Conservation (phyloP, 2,329 filamentous ascomycete genomes). For the Alternaria postmessia region DNA sequence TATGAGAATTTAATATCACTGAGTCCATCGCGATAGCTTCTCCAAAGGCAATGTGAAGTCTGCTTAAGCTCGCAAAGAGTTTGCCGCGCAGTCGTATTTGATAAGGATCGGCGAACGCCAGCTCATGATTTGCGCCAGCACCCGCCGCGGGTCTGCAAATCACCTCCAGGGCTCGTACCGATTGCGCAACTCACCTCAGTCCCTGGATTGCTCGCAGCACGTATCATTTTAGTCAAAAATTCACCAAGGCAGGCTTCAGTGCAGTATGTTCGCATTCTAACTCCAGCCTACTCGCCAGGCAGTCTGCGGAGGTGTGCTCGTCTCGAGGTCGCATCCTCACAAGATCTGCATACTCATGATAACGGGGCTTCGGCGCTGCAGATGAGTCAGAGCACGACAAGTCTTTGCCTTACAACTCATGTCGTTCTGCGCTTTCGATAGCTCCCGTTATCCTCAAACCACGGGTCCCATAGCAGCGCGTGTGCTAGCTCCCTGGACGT, state of each 20-base stretch:
- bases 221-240: not conserved
- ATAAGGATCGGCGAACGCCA: conserved; percentile 17
- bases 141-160: conserved; percentile 5
- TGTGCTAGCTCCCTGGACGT: not conserved
- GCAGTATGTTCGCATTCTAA: not conserved
- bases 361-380: not conserved
- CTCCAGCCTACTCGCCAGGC: not conserved
- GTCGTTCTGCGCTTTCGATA: not conserved
- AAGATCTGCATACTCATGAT: not conserved
- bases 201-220: not conserved
- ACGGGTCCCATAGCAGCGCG: not conserved
- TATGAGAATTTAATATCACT: not conserved
- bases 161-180: not conserved
- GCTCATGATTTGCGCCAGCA: conserved; percentile 12
- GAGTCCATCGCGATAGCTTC: not conserved
- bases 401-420: not conserved
- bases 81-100: conserved; percentile 5
- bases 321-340: not conserved
- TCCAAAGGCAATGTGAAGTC: not conserved
- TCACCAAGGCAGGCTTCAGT: not conserved
- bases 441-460: not conserved
- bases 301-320: not conserved
- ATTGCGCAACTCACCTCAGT: not conserved
- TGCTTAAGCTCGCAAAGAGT: conserved; percentile 7
- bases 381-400: conserved; percentile 4